Percentiles rank a stretch among this genome's conserved stretches.
Conservation (phyloP, 2,329 filamentous ascomycete genomes). For the Pestalotiopsis sp. region DNA sequence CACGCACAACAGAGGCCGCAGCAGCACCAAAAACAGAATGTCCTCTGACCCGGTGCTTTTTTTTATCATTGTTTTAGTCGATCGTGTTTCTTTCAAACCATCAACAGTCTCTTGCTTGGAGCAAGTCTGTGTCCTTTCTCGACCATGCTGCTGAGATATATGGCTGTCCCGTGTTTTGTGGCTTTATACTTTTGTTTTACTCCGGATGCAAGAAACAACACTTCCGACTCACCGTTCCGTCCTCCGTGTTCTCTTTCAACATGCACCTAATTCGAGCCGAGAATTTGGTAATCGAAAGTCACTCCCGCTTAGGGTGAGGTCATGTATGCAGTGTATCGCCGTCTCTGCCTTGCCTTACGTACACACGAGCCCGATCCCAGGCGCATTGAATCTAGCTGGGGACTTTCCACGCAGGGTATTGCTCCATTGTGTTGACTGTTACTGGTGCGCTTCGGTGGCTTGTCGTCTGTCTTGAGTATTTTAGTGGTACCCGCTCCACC, state of each 20-base stretch:
- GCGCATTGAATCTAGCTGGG: background rate
- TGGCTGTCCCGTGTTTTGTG: too few species aligned
- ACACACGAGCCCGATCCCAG: background rate
- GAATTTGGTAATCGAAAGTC: background rate
- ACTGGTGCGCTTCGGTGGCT: constrained; percentile 9
- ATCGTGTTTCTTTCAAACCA: too few species aligned
- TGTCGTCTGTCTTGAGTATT: constrained; percentile 1
- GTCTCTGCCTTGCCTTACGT: background rate
- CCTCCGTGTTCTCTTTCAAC: background rate
- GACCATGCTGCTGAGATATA: too few species aligned
- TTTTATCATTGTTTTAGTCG: background rate
- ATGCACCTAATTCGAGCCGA: background rate
- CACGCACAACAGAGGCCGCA: background rate
- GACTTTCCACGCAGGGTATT: background rate
- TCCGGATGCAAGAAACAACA: too few species aligned
- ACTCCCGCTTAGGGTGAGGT: background rate
- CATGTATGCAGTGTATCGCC: background rate
- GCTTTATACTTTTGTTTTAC: too few species aligned
- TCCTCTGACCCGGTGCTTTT: background rate
- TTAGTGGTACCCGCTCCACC: constrained; percentile 9
- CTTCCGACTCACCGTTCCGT: too few species aligned
- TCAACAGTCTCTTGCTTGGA: too few species aligned
- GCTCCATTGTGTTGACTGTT: constrained; percentile 4
- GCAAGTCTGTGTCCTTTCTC: too few species aligned
- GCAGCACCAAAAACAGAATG: background rate